A percentile compares a stretch with the other conserved stretches of the same genome.
Conservation (phyloP, 2,329 filamentous ascomycete species). For the Tolypocladium album region DNA sequence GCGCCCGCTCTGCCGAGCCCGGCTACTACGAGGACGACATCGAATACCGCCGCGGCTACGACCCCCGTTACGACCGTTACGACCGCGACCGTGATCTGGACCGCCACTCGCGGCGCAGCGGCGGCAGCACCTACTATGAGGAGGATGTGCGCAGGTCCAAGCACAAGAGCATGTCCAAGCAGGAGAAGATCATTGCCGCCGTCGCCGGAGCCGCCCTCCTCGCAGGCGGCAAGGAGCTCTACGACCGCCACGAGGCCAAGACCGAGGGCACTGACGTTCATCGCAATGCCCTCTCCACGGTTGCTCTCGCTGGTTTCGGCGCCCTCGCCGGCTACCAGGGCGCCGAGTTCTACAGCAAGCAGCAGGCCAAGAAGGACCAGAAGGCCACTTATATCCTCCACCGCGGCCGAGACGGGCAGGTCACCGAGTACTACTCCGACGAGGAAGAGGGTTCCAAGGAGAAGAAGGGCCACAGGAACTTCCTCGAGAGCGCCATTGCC, state of each 20-base stretch:
- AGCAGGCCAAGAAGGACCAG: constrained; percentile 43
- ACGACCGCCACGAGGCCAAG: constrained; percentile 49
- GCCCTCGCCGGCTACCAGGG: constrained; percentile 55
- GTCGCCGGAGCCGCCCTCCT: constrained; percentile 53
- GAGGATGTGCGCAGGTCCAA: constrained; percentile 43
- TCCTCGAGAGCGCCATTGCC: constrained; percentile 51
- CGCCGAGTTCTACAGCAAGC: constrained; percentile 52
- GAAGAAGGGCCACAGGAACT: constrained; percentile 53
- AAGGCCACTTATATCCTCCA: constrained; percentile 43
- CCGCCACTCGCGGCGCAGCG: constrained; percentile 32
- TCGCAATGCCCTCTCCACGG: constrained; percentile 48
- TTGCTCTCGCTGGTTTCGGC: constrained; percentile 52
- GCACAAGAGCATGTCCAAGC: constrained; percentile 42
- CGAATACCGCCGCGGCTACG: constrained; percentile 38
- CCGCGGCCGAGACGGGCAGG: constrained; percentile 40
- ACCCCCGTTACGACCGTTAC: constrained; percentile 27
- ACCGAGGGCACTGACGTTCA: constrained; percentile 38
- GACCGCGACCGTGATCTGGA: constrained; percentile 21
- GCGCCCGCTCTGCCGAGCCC: constrained; percentile 54
- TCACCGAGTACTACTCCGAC: constrained; percentile 45
- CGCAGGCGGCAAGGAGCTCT: constrained; percentile 56
- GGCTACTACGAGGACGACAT: constrained; percentile 45
- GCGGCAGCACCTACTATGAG: constrained; percentile 42
- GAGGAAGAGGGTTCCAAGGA: constrained; percentile 43
- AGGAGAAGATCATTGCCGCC: constrained; percentile 57